Base-by-base conservation (phyloP, 2,329 filamentous ascomycete species). In the Aspergillus pseudonomiae region DNA sequence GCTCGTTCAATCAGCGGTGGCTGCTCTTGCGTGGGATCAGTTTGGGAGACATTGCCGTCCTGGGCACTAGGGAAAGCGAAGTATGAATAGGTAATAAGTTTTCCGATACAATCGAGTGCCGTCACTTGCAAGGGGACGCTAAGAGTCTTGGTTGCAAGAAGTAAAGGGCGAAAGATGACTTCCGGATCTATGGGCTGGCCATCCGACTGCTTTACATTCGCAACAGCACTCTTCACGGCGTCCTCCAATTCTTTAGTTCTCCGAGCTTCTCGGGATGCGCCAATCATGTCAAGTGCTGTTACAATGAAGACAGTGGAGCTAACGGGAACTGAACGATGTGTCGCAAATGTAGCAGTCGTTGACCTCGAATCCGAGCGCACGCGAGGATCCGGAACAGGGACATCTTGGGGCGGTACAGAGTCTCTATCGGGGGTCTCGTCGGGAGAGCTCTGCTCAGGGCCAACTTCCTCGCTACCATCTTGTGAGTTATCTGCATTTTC, bases 51-150 rank as follows among this genome's bases (percentile, higher is more conserved):
- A 45, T 61, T 65, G 53, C 34, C 58, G 21, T 69, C 71, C 43
- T 74, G 74, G 26, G 80, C 79, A 58, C 82, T 83, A 41, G 89
- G 86, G 57, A 92, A 87, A 56, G 94, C 94, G 79, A 99, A 98
- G 83, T 98, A 98, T 21, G 95, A 97, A 78, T 97, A 99, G 73
- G 94, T 97, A 76, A 98, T 98, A 67, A 99, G 89, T 83, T 99
- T 99, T 73, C 96, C 95, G 73, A 99, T 97, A 80, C 94, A 98
- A 80, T 99, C 95, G 74, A 99, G 88, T 7, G 95, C 94, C 43
- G 91, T 92, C 26, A 93, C 96, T 64, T 93, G 92, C 54, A 99
- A 85, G 63, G 92, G 88, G 59, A 94, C 90, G 73, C 92, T 97
- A 71, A 89, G 87, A 11, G 93, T 91, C 76, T 93, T 92, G 41